Evolutionary conservation across 2,329 filamentous ascomycete species (phyloP).

Genomic region (Fusarium graminum): DNA sequence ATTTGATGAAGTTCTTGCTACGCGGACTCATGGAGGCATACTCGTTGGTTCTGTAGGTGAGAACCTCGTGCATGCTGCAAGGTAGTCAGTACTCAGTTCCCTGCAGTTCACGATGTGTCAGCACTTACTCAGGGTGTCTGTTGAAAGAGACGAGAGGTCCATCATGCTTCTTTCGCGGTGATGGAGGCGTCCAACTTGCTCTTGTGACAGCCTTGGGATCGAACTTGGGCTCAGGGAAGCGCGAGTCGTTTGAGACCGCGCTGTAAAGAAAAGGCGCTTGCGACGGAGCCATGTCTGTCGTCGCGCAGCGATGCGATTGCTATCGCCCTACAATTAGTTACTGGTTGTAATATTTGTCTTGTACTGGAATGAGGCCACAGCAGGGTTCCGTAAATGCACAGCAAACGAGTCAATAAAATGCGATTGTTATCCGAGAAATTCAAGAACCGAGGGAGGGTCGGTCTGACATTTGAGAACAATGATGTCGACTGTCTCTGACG

Average conservation of each 20-base stretch:
- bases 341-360: conserved; percentile 9
- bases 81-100: neutral
- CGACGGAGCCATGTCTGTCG: conserved; percentile 48
- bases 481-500: conserved; percentile 35
- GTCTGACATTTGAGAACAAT: conserved; percentile 23
- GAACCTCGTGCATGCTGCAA: conserved; percentile 70
- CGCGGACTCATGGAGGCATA: conserved; percentile 76
- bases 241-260: conserved; percentile 63
- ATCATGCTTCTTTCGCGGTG: conserved; percentile 72
- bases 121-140: conserved; percentile 83
- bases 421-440: conserved; percentile 36
- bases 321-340: conserved; percentile 19
- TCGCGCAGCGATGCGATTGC: conserved; percentile 29
- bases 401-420: conserved; percentile 26
- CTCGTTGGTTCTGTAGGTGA: conserved; percentile 71
- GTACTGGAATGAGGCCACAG: conserved; percentile 30
- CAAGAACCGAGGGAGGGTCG: conserved; percentile 14
- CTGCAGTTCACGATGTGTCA: neutral
- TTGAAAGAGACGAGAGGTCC: conserved; percentile 88
- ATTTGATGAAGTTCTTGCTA: conserved; percentile 79
- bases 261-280: conserved; percentile 79
- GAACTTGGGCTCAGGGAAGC: conserved; percentile 71
- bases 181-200: conserved; percentile 77
- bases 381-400: conserved; percentile 9
- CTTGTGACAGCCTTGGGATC: conserved; percentile 89